Percentiles rank a stretch among this genome's conserved stretches.
phyloP scores from a whole-genome alignment of 495 filamentous ascomycete species.

The Diplogelasinospora grovesii region DNA sequence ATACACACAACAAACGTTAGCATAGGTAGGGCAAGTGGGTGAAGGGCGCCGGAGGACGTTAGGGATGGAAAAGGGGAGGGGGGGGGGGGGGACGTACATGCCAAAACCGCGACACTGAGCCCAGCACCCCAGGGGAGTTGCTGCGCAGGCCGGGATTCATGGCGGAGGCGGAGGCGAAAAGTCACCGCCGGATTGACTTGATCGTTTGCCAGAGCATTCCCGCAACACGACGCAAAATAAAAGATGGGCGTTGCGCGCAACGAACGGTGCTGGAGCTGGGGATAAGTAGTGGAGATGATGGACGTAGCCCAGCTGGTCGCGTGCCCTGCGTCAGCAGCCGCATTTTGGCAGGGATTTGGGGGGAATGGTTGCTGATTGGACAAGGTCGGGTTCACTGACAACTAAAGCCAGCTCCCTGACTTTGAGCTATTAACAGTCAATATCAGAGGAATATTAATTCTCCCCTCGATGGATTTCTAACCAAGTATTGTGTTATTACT shows the following conservation, averaged over 20 bases:
- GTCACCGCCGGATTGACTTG: slow-evolving; percentile 40
- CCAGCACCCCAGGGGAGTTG: slow-evolving; percentile 24
- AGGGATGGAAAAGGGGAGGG: background rate
- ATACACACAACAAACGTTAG: background rate
- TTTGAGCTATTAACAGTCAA: no score
- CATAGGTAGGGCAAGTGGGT: background rate
- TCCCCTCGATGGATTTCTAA: no score
- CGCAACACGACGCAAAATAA: background rate
- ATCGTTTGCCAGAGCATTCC: slow-evolving; percentile 23
- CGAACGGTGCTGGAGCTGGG: no score
- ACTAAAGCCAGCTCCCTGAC: no score
- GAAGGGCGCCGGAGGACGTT: background rate
- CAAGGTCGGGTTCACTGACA: no score
- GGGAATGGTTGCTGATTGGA: no score
- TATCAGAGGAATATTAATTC: no score
- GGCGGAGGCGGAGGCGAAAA: slow-evolving; percentile 30
- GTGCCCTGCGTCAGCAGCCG: no score
- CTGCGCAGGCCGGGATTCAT: background rate
- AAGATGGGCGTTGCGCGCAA: background rate
- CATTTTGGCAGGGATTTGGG: no score
- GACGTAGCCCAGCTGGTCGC: no score
- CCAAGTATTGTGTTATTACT: no score
- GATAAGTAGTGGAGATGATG: no score
- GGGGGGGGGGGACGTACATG: slow-evolving; percentile 17
- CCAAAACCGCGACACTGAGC: slow-evolving; percentile 47